A percentile compares a stretch with the other conserved stretches of the same genome.
These are phyloP conservation scores for Erythrobasidium hasegawianum DNA, from an alignment of 1,284 basidiomycete genomes.

Conservation along the genomic window DNA sequence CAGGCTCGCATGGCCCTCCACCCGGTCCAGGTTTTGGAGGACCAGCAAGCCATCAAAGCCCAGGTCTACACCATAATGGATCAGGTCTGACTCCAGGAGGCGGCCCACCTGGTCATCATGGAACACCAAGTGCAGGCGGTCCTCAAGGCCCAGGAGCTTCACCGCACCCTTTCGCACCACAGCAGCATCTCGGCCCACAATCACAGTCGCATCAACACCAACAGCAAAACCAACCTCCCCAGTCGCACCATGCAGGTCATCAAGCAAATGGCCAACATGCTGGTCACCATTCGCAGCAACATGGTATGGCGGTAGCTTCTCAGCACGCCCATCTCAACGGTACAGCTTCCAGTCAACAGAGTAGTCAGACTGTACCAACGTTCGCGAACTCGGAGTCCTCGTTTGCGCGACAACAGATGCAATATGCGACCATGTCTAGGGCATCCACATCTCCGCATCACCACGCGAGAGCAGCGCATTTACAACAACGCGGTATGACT, in stretches of 20 bases:
- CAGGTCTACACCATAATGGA: slow-evolving; percentile 19
- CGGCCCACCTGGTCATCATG: neutral
- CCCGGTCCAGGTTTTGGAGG: slow-evolving; percentile 19
- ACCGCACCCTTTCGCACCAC: neutral
- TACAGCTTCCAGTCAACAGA: slow-evolving; percentile 6
- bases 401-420: slow-evolving; percentile 48
- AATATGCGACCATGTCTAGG: slow-evolving; percentile 50
- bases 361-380: slow-evolving; percentile 21
- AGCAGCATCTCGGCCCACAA: neutral
- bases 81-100: slow-evolving; percentile 7
- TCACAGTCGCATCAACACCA: neutral
- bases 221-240: slow-evolving; percentile 21
- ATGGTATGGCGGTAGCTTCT: slow-evolving; percentile 18
- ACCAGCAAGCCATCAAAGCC: slow-evolving; percentile 20
- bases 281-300: slow-evolving; percentile 10
- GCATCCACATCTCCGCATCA: slow-evolving; percentile 56
- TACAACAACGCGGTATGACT: slow-evolving; percentile 55
- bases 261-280: slow-evolving; percentile 28
- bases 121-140: neutral
- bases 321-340: slow-evolving; percentile 29
- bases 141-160: too few species aligned
- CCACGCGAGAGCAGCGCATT: slow-evolving; percentile 57
- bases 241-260: slow-evolving; percentile 22
- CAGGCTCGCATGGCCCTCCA: slow-evolving; percentile 34
- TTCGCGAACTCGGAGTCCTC: slow-evolving; percentile 37